Percentiles rank a stretch among this genome's conserved stretches.
Evolutionary conservation across 2,329 filamentous ascomycete species (phyloP).

Genomic region (Ascochyta fabae): DNA sequence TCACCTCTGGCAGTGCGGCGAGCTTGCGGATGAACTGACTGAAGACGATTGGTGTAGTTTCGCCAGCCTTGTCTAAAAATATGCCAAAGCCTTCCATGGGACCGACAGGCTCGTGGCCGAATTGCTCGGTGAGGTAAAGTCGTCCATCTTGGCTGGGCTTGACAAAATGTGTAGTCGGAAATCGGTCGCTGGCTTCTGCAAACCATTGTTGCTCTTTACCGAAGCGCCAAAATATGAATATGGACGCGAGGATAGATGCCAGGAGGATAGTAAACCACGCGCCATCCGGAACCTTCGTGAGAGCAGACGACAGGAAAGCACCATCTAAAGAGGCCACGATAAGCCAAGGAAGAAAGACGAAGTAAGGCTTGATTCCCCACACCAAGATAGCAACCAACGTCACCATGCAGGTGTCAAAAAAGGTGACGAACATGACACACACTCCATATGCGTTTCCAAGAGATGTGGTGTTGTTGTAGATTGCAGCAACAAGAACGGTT

Average conservation of each 20-base stretch:
- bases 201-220: constrained; percentile 80
- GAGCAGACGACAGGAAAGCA: constrained; percentile 70
- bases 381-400: constrained; percentile 74
- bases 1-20: constrained; percentile 68
- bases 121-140: constrained; percentile 49
- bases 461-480: constrained; percentile 70
- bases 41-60: constrained; percentile 69
- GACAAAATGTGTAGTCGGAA: constrained; percentile 55
- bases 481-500: constrained; percentile 74
- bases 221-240: constrained; percentile 79
- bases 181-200: constrained; percentile 67
- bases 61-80: constrained; percentile 79
- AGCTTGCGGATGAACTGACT: constrained; percentile 77
- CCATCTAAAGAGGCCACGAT: constrained; percentile 72
- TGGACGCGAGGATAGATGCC: constrained; percentile 64
- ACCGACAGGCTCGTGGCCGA: constrained; percentile 40
- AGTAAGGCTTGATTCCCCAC: constrained; percentile 67
- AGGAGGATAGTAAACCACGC: constrained; percentile 80
- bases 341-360: constrained; percentile 69
- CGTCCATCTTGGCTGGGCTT: constrained; percentile 40
- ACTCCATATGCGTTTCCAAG: constrained; percentile 79
- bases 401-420: constrained; percentile 78
- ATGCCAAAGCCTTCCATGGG: constrained; percentile 67
- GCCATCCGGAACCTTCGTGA: constrained; percentile 76
- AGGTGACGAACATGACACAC: constrained; percentile 80